Evolutionary conservation across 257 asterid genomes (phyloP), one percentile per base, ranked within the genome.

Genomic region (Coffea canephora): DNA sequence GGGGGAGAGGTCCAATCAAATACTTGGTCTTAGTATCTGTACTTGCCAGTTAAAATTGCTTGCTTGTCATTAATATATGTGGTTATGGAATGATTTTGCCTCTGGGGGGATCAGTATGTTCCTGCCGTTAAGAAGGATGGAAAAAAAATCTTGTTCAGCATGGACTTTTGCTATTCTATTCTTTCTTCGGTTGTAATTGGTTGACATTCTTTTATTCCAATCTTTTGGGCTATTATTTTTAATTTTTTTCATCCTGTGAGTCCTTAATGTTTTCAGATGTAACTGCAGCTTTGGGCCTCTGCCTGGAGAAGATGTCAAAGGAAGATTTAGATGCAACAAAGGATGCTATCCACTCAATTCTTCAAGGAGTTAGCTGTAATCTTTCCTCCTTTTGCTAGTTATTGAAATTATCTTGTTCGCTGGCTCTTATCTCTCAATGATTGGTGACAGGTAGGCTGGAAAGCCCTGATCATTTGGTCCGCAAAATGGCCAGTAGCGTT

Each of bases 261-360:
- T 80, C 92, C 94, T 92, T 91, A 82, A 90, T 88, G 36, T 76
- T 75, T 79, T 68, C 84, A 95, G 98, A 94, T 85, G 85, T 92
- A 82, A 92, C 99, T 81, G 96, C 98, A 81, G 98, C 98, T 69
- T 85, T 92, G 83, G 99, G 99, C 80, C 91, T 96, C 84, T 96
- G 97, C 89, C 85, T 96, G 84, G 96, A 94, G 90, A 92, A 91
- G 91, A 96, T 94, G 97, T 54, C 89, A 75, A 96, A 93, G 89
- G 91, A 87, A 84, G 98, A 94, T 86, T 87, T 96, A 68, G 93
- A 92, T 81, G 89, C 91, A 61, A 88, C 91, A 34, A 94, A 94
- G 89, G 94, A 90, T 87, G 97, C 87, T 67, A 84, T 94, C 87
- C 97, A 82, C 72, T 89, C 90, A 75, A 88, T 96, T 89, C 99